phyloP scores from a whole-genome alignment of 257 asterid species.

The Salvia splendens region DNA sequence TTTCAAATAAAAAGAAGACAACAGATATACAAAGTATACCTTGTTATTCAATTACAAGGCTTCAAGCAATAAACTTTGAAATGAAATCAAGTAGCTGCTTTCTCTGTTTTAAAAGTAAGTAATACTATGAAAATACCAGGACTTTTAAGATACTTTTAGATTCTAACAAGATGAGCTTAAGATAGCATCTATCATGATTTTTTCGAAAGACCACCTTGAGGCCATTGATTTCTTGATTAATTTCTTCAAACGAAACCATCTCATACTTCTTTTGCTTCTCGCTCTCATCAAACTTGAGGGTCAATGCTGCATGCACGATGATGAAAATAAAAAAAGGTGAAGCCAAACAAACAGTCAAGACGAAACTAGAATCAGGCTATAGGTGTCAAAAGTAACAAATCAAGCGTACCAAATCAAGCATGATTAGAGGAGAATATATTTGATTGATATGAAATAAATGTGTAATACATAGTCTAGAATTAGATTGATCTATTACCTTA shows the following conservation, averaged over 20 bases:
- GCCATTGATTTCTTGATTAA: constrained; percentile 53
- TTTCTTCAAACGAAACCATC: constrained; percentile 70
- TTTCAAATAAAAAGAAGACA: too few relatives aligned
- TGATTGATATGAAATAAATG: too few relatives aligned
- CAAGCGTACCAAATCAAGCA: too few relatives aligned
- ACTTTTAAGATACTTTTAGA: neutral
- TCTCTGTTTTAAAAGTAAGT: neutral
- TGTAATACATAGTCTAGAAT: too few relatives aligned
- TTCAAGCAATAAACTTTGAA: neutral
- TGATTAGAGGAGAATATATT: too few relatives aligned
- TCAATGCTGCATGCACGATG: constrained; percentile 61
- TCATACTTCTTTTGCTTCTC: constrained; percentile 72
- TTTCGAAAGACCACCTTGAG: constrained; percentile 65
- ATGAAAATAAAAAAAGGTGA: constrained; percentile 14
- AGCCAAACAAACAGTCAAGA: too few relatives aligned
- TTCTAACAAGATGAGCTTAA: constrained; percentile 1
- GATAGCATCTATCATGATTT: constrained; percentile 1
- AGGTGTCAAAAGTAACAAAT: too few relatives aligned
- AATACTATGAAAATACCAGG: neutral
- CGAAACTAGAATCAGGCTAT: constrained; percentile 12
- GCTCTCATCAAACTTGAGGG: constrained; percentile 62
- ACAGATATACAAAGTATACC: neutral
- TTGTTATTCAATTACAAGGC: constrained; percentile 1
- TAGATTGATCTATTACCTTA: too few relatives aligned
- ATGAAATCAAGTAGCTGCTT: constrained; percentile 1